Evolutionary conservation across 164 flowering plant genomes (phyloP), one percentile per base, ranked within the genome.

Genomic region (Saururus chinensis): DNA sequence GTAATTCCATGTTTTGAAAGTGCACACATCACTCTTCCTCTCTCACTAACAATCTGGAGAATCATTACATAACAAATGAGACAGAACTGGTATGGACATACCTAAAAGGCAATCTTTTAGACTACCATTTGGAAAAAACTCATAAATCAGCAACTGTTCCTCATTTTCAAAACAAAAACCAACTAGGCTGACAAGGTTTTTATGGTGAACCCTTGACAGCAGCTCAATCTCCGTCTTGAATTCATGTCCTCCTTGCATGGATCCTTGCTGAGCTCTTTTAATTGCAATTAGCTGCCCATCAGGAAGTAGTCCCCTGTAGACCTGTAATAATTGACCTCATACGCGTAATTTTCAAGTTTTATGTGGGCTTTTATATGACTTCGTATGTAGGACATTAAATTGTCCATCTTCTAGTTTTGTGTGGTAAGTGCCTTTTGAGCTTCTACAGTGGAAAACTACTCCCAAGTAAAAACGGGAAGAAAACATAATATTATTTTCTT

Each of bases 131-230:
- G 88, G 74, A 76, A 83, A 71, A 59, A 41, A 81, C 57, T 85
- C 91, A 64, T 85, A 85, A 25, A 85, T 80, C 42, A 85, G 73
- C 83, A 85, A 80, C 66, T 83, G 87, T 59, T 85, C 91, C 70
- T 84, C 86, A 72, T 81, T 83, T 64, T 85, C 91, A 64, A 81
- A 85, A 59, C 88, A 83, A 62, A 83, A 81, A 19, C 91, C 91
- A n/a, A 85, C 67, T 12, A 85, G 86, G 21, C 80, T 75, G 40
- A 85, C 84, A 59, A 85, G 82, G 70, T 85, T 85, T 72, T 80
- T 85, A 80, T 85, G 91, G 69, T 85, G 91, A 69, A 85, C 87
- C 56, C 91, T 70, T 35, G 91, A 83, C 49, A 85, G 82, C 77
- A 85, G 61, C 71, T 85, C 87, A 24, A 85, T 85, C 71, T 85